A percentile compares a stretch with the other conserved stretches of the same genome.
phyloP scores from a whole-genome alignment of 2,329 filamentous ascomycete genomes.

The Neonectria magnoliae region DNA sequence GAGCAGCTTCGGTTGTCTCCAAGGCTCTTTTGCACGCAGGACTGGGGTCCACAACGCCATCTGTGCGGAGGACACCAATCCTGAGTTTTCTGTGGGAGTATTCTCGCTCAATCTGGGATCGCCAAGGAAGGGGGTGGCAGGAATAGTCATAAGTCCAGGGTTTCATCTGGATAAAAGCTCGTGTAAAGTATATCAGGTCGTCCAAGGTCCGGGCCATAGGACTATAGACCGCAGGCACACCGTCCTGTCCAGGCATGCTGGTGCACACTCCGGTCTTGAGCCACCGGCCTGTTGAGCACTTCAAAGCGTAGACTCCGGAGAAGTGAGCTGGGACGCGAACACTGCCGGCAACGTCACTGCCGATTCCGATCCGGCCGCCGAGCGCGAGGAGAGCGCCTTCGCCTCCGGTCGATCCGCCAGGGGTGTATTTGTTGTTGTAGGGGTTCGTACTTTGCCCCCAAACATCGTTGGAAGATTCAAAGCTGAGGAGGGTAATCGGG shows the following conservation, averaged over 20 bases:
- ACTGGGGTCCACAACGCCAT: constrained; percentile 85
- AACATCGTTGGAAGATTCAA: constrained; percentile 80
- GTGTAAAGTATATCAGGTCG: constrained; percentile 86
- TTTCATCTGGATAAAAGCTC: constrained; percentile 79
- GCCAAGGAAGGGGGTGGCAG: constrained; percentile 87
- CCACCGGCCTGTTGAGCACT: constrained; percentile 91
- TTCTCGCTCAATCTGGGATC: constrained; percentile 67
- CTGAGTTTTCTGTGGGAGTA: constrained; percentile 71
- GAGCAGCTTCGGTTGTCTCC: constrained; percentile 73
- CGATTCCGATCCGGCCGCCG: constrained; percentile 87
- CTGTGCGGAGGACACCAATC: constrained; percentile 81
- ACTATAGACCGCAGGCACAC: constrained; percentile 87
- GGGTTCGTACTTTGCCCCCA: constrained; percentile 89
- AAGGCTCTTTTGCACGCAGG: constrained; percentile 85
- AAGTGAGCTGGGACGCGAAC: constrained; percentile 90
- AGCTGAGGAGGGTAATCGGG: constrained; percentile 86
- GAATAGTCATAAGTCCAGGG: constrained; percentile 91
- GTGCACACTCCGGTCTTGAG: constrained; percentile 85
- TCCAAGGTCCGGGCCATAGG: constrained; percentile 89
- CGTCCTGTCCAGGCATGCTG: constrained; percentile 93
- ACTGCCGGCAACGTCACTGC: constrained; percentile 90
- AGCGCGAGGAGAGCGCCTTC: constrained; percentile 85
- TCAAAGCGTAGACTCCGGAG: constrained; percentile 86
- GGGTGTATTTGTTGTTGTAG: constrained; percentile 84
- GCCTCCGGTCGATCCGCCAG: constrained; percentile 88